Evolutionary conservation across 768 basidiomycete genomes (phyloP), one percentile per base, ranked within the genome.

Genomic region (Gyrodon lividus): DNA sequence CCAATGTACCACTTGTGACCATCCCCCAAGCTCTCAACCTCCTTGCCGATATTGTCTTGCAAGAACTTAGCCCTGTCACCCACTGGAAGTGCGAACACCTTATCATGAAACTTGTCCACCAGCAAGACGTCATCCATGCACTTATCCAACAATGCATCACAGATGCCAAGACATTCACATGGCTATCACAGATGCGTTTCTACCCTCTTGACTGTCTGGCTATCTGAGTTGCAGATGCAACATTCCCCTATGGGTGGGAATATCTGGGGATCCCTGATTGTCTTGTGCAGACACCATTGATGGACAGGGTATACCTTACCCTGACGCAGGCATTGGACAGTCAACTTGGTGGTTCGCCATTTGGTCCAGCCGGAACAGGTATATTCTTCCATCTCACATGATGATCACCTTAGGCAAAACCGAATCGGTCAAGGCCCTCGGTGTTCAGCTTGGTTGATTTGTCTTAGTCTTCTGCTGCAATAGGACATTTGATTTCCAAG

Each of bases 381-480:
- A 56, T 60, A 74, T 30, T 43, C 8, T 6, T 34, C 17, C 9
- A 31, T 13, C 40, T 28, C 12, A 53, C 49, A 40, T 47, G n/a
- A n/a, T 39, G 14, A 39, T n/a, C n/a, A 30, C 17, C 33, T 42
- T 59, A 92, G 93, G 95, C 26, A 99, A 99, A 76, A 99, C 97
- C 0, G 97, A 99, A 72, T 98, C 97, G 1, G 97, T 99, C 66
- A 99, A 99, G 71, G 95, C 97, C 2, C 84, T 99, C 19, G 97
- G 97, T 44, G 92, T 98, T 2, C 95, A 97, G 62, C 83, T 99
- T 6, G 97, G 97, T 35, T 86, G 97, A 33, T 99, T 99, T 63
- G 97, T 99, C n/a, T 79, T 99, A 42, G 97, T 99, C 16, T 99
- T 99, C 75, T 98, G 97, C 67, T 99, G 97, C 64, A 97, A 99